Evolutionary conservation across 352 stramenopile species (phyloP).

Genomic region (Pythium plurisporium): DNA sequence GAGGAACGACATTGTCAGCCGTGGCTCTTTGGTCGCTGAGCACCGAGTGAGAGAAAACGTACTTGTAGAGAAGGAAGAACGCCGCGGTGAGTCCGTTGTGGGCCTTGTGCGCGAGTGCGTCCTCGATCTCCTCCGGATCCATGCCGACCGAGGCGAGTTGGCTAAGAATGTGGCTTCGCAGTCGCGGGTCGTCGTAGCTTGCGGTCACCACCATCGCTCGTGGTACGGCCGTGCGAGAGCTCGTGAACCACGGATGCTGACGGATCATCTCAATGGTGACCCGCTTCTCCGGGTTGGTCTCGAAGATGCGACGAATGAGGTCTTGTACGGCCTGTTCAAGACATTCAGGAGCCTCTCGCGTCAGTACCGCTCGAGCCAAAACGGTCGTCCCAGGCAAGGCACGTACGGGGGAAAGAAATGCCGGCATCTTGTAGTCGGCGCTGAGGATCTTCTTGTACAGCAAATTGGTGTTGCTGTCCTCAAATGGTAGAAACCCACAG

Average conservation of each 20-base stretch:
- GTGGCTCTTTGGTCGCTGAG: too few species aligned
- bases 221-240: constrained; percentile 16
- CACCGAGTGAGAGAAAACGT: not conserved
- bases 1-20: not conserved
- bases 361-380: not conserved
- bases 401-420: constrained; percentile 62
- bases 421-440: constrained; percentile 80
- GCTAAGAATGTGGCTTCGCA: constrained; percentile 42
- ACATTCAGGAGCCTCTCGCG: too few species aligned
- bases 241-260: constrained; percentile 74
- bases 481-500: constrained; percentile 89
- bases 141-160: constrained; percentile 55
- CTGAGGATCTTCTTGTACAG: constrained; percentile 93
- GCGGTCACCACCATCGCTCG: constrained; percentile 18
- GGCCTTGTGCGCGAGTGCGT: constrained; percentile 36
- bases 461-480: constrained; percentile 88
- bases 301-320: constrained; percentile 79
- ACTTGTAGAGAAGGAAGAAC: constrained; percentile 73
- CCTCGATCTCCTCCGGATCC: constrained; percentile 30
- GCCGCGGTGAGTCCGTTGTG: constrained; percentile 73
- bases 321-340: constrained; percentile 52
- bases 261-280: constrained; percentile 72
- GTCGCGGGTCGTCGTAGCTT: constrained; percentile 21
- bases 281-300: constrained; percentile 78
- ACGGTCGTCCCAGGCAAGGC: too few species aligned